Conservation (phyloP, 2,329 filamentous ascomycete genomes). For the Chaetoscypha palmicola region DNA sequence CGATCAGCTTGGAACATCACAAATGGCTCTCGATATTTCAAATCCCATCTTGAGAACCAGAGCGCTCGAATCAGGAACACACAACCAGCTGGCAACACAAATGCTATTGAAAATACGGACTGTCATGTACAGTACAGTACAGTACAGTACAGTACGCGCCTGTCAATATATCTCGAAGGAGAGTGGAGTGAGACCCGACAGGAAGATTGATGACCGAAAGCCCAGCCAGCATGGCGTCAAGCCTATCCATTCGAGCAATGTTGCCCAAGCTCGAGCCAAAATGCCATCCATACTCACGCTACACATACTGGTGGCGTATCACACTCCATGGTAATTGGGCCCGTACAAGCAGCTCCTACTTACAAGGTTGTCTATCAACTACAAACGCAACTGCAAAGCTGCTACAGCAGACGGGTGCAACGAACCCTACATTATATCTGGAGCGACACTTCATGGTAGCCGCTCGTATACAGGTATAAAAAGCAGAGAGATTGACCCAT, state of each 20-base stretch:
- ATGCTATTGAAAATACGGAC: slow-evolving; percentile 6
- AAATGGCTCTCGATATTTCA: too few species aligned
- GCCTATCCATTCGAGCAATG: neutral
- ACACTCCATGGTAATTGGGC: neutral
- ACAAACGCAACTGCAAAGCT: neutral
- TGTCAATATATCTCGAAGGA: neutral
- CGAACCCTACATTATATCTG: too few species aligned
- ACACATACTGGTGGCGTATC: neutral
- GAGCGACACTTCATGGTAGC: too few species aligned
- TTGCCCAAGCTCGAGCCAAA: neutral
- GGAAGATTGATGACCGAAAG: neutral
- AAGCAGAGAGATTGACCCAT: too few species aligned
- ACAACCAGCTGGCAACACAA: slow-evolving; percentile 1
- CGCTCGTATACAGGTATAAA: too few species aligned
- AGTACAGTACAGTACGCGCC: neutral
- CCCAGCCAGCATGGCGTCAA: neutral
- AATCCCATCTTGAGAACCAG: neutral
- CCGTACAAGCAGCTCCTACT: neutral
- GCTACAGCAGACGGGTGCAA: slow-evolving; percentile 4
- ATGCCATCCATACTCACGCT: too few species aligned
- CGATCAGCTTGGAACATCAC: too few species aligned
- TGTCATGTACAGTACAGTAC: neutral
- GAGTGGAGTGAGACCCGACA: neutral
- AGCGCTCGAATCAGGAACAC: neutral
- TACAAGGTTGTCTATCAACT: neutral